Percentiles rank a stretch among this genome's conserved stretches.
These are phyloP conservation scores for Aspergillus sp. DNA, from an alignment of 2,329 filamentous ascomycete species.

Conservation along the genomic window DNA sequence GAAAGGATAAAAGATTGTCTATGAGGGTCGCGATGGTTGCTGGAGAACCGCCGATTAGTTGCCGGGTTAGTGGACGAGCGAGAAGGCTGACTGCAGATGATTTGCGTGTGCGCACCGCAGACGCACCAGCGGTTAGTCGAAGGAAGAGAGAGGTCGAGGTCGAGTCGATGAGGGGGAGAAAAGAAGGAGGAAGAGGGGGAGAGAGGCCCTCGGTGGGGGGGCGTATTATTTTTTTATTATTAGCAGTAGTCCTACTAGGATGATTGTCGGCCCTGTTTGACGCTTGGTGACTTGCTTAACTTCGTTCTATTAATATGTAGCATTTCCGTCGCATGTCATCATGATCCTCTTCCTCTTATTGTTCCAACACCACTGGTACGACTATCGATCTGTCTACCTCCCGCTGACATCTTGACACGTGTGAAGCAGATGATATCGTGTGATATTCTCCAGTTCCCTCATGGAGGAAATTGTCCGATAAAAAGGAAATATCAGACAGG, in stretches of 20 bases:
- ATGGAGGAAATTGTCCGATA: slow-evolving; percentile 1
- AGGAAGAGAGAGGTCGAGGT: background rate
- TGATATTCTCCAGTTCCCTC: background rate
- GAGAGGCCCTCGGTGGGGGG: background rate
- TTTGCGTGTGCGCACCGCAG: slow-evolving; percentile 11
- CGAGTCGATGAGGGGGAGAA: background rate
- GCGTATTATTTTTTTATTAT: background rate
- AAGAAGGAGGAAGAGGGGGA: background rate
- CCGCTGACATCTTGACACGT: background rate
- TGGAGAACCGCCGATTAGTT: slow-evolving; percentile 1
- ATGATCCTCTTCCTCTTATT: background rate
- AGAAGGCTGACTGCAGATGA: slow-evolving; percentile 15
- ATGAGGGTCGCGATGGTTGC: slow-evolving; percentile 7
- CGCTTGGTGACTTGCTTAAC: background rate
- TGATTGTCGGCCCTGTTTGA: background rate
- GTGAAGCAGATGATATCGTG: background rate
- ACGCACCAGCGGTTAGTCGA: background rate
- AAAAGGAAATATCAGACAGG: background rate
- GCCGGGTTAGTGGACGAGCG: background rate
- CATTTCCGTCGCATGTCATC: background rate
- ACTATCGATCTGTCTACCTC: background rate
- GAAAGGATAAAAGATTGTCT: slow-evolving; percentile 1
- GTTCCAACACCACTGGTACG: no score
- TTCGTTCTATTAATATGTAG: background rate
- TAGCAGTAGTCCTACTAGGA: background rate